Base-by-base conservation (phyloP, 345 rosid genomes). In the Microthlaspi erraticum region DNA sequence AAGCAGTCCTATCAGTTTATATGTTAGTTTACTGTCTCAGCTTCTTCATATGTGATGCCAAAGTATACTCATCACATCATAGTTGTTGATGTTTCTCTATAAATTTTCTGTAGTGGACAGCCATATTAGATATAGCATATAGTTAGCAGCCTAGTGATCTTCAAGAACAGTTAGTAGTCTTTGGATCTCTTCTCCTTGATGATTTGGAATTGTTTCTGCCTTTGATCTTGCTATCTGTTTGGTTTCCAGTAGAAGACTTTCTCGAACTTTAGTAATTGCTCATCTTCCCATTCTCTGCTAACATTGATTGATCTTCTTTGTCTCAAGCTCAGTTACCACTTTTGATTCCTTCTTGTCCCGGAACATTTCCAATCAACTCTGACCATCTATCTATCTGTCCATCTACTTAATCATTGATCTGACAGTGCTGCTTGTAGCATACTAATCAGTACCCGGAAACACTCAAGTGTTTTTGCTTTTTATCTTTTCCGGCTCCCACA, bases 1-100 rank as follows among this genome's bases (percentile, higher is more conserved):
- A 61, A 62, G 37, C 60, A 62, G 19, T n/a, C 64, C 44, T 42
- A n/a, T 26, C 60, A 50, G 34, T 61, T 61, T 61, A 55, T 60
- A 36, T 60, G 60, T 32, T 66, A 38, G 41, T 38, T 36, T 45
- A 17, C 71, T 33, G 38, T 72, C 42, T 44, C 65, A 56, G 71
- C 50, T 65, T 63, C 58, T 18, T 56, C 17, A 8, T 38, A 56
- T 26, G 46, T 46, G 65, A 54, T 54, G 50, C 64, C 16, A 17
- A 45, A 19, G 10, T 48, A 10, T 45, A 54, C 16, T 26, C 37
- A 18, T 41, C 55, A 55, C 57, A 53, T 54, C 41, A 20, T 16
- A 7, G 70, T 44, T 36, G 65, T 36, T 46, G 64, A 32, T 64
- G 42, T 45, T 45, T 44, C 11, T 65, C 26, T 17, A 17, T 37